Evolutionary conservation across 169 alveolate genomes (phyloP).

Genomic region (Eimeria necatrix): DNA sequence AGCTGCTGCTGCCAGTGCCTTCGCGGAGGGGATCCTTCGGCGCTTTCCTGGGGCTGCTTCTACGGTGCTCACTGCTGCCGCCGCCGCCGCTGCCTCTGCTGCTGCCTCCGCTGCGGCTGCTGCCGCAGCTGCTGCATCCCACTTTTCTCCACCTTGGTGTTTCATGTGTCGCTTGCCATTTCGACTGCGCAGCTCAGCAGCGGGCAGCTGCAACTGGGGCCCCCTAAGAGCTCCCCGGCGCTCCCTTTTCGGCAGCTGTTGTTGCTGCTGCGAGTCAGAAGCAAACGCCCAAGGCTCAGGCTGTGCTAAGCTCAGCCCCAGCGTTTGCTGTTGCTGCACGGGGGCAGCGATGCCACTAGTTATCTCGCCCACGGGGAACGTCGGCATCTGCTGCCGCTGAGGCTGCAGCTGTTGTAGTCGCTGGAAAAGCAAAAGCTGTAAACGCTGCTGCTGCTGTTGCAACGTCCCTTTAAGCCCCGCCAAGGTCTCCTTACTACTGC

Average conservation of each 20-base stretch:
- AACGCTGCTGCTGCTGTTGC: constrained; percentile 54
- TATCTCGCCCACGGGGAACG: not conserved
- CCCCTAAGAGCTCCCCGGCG: not conserved
- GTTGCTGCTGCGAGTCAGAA: constrained; percentile 28
- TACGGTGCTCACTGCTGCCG: constrained; percentile 17
- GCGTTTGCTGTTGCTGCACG: not conserved
- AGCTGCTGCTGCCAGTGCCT: constrained; percentile 55
- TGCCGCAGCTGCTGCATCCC: constrained; percentile 56
- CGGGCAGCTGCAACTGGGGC: constrained; percentile 42
- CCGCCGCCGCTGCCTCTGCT: constrained; percentile 67
- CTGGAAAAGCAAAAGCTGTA: constrained; percentile 31
- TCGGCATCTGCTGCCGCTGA: constrained; percentile 13
- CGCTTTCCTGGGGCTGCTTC: constrained; percentile 53
- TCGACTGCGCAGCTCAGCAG: not conserved
- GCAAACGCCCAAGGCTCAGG: not conserved
- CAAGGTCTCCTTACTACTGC: constrained; percentile 27
- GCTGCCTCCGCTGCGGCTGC: constrained; percentile 57
- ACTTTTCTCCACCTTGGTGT: not conserved
- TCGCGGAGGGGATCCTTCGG: constrained; percentile 31
- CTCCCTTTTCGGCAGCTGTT: constrained; percentile 1
- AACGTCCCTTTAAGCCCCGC: constrained; percentile 5
- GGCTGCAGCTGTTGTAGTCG: constrained; percentile 44
- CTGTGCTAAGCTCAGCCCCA: not conserved
- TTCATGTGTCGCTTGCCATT: not conserved
- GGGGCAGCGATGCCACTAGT: not conserved